Conservation (phyloP, 768 basidiomycete species). For the Suillus variegatus region DNA sequence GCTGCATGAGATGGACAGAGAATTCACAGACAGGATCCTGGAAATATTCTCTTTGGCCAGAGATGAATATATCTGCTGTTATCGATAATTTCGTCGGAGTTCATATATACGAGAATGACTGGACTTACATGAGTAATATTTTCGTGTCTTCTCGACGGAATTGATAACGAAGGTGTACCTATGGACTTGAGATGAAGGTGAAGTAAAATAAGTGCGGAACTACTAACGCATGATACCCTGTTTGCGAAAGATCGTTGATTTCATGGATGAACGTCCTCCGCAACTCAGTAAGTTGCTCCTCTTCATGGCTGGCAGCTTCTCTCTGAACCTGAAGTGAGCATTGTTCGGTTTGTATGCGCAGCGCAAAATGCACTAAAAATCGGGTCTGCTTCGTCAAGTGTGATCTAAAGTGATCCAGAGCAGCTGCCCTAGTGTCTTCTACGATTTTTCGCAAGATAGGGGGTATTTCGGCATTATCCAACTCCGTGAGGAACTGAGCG, state of each 20-base stretch:
- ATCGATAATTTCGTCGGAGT: background rate
- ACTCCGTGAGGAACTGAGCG: constrained; percentile 14
- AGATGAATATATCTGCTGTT: constrained; percentile 5
- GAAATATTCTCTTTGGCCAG: constrained; percentile 20
- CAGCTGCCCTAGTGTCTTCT: background rate
- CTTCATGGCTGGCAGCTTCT: constrained; percentile 4
- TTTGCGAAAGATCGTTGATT: constrained; percentile 20
- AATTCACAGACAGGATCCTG: constrained; percentile 21
- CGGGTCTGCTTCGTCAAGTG: background rate
- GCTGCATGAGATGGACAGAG: constrained; percentile 29
- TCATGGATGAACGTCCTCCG: constrained; percentile 20
- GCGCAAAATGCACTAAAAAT: constrained; percentile 8
- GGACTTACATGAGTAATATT: background rate
- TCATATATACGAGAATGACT: background rate
- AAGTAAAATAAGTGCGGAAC: background rate
- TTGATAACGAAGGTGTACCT: constrained; percentile 15
- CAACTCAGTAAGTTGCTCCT: constrained; percentile 15
- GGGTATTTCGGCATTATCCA: constrained; percentile 7
- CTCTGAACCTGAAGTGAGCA: background rate
- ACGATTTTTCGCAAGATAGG: constrained; percentile 9
- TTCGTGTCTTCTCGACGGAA: background rate
- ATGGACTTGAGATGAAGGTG: background rate
- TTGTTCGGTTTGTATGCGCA: constrained; percentile 14
- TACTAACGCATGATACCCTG: constrained; percentile 9
- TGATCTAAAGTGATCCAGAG: background rate